Conservation (phyloP, 2,329 filamentous ascomycete species). For the Trichoderma sp. region DNA sequence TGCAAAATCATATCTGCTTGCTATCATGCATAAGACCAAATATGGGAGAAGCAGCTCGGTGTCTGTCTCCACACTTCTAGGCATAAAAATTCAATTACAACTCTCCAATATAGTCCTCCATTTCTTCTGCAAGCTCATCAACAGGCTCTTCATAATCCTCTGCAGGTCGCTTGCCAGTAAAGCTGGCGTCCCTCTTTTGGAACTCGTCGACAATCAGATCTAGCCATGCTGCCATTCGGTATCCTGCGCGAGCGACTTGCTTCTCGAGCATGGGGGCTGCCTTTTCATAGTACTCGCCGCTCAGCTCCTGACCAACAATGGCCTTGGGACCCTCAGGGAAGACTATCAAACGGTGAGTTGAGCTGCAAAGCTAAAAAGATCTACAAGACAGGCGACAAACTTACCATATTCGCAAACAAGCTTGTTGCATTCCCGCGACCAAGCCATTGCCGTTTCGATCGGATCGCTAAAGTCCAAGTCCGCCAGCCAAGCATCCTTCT, state of each 20-base stretch:
- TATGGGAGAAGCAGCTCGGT: background rate
- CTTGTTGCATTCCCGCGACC: constrained; percentile 62
- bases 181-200: constrained; percentile 23
- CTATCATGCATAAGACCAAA: background rate
- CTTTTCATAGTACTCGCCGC: constrained; percentile 60
- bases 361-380: background rate
- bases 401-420: constrained; percentile 61
- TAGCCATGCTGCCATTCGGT: constrained; percentile 65
- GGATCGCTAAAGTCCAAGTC: constrained; percentile 55
- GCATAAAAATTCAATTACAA: background rate
- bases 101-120: constrained; percentile 24
- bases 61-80: background rate
- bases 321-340: constrained; percentile 59
- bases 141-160: constrained; percentile 16
- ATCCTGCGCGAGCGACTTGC: constrained; percentile 67
- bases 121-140: constrained; percentile 27
- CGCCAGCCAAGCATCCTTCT: constrained; percentile 53
- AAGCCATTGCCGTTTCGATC: constrained; percentile 55
- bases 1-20: background rate
- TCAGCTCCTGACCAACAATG: constrained; percentile 59
- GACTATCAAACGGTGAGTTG: constrained; percentile 36
- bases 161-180: constrained; percentile 16
- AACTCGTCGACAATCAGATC: constrained; percentile 55
- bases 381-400: constrained; percentile 24
- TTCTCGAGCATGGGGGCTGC: constrained; percentile 63